A percentile compares a stretch with the other conserved stretches of the same genome.
Conservation (phyloP, 2,329 filamentous ascomycete genomes). For the Aschersonia sp. region DNA sequence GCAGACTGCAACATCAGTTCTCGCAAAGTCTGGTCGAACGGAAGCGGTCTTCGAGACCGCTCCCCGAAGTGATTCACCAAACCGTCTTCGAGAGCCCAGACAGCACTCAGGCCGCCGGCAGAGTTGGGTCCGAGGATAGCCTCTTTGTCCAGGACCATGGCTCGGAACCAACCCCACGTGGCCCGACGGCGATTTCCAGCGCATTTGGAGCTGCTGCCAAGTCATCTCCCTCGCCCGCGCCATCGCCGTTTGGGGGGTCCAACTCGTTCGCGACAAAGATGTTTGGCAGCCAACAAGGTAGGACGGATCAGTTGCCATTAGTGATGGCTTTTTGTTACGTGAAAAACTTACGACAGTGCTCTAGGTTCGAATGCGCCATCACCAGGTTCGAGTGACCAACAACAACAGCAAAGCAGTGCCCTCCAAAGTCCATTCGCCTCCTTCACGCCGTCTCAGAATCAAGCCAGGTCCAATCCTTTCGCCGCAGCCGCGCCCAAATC, state of each 20-base stretch:
- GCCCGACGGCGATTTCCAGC: background rate
- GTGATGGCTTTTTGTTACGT: background rate
- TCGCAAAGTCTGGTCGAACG: slow-evolving; percentile 42
- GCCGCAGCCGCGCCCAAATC: background rate
- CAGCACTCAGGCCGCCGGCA: slow-evolving; percentile 4
- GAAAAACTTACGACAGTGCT: slow-evolving; percentile 2
- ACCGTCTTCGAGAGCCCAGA: slow-evolving; percentile 29
- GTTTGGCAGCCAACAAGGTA: background rate
- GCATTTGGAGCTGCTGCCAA: background rate
- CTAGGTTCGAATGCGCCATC: background rate
- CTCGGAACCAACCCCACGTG: background rate
- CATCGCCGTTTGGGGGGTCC: background rate
- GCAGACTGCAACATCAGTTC: slow-evolving; percentile 38
- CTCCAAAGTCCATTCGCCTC: slow-evolving; percentile 3
- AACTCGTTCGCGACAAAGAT: background rate
- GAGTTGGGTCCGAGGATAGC: slow-evolving; percentile 10
- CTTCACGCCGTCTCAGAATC: background rate
- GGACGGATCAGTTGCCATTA: background rate
- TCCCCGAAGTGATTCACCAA: slow-evolving; percentile 40
- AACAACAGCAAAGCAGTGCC: background rate
- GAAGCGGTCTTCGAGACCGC: slow-evolving; percentile 37
- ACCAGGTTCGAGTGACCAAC: slow-evolving; percentile 1
- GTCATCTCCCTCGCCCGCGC: background rate
- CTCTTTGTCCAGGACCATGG: slow-evolving; percentile 13
- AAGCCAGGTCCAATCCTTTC: background rate